A percentile compares a stretch with the other conserved stretches of the same genome.
Conservation (phyloP, 2,329 filamentous ascomycete species). For the Sarocladiaceae sp. region DNA sequence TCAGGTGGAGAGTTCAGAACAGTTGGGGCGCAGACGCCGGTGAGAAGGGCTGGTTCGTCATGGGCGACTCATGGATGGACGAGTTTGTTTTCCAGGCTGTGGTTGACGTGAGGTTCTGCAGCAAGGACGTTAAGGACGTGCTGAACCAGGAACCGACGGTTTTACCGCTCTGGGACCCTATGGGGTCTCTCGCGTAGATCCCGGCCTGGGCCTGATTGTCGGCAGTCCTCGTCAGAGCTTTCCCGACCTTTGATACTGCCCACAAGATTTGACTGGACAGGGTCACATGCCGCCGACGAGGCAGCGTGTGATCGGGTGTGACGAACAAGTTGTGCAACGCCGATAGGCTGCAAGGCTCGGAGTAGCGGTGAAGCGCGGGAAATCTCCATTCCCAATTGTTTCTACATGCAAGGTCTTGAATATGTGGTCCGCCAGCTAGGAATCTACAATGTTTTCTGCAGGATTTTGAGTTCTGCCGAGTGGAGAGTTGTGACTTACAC, state of each 20-base stretch:
- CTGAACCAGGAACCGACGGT: constrained; percentile 66
- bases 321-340: no score
- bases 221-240: neutral
- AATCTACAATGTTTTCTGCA: no score
- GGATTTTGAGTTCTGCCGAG: no score
- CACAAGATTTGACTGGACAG: no score
- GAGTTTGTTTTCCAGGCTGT: constrained; percentile 85
- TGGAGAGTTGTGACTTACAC: no score
- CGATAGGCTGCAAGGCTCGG: no score
- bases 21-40: constrained; percentile 71
- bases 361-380: no score
- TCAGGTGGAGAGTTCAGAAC: constrained; percentile 85
- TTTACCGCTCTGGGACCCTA: constrained; percentile 75
- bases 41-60: constrained; percentile 81
- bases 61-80: constrained; percentile 78
- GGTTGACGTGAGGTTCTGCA: constrained; percentile 66
- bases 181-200: constrained; percentile 64
- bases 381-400: no score
- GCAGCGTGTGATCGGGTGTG: neutral
- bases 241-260: no score
- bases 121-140: constrained; percentile 64
- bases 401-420: no score
- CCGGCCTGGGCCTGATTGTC: neutral
- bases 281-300: no score
- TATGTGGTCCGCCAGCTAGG: no score